Base-by-base conservation (phyloP, 1,284 basidiomycete species). In the Cutaneotrichosporon sp. region DNA sequence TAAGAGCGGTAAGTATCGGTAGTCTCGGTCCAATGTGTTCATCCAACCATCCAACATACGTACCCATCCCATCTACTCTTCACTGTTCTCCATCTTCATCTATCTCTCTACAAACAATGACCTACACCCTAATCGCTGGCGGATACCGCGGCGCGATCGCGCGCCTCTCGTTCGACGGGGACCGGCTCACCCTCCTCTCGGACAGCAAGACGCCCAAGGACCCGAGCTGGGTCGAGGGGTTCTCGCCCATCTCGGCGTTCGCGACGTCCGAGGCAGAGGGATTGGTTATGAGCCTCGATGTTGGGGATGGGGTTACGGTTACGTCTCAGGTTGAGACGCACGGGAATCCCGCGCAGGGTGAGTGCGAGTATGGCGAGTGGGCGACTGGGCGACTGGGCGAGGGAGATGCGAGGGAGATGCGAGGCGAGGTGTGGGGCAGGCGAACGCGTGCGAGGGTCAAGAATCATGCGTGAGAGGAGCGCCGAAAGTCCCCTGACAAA, bases 271-370 rank as follows among this genome's bases (percentile, higher is more conserved):
- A 79, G 69, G 65, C 67, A 16, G 76, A 76, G 31, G 68, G 72
- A 47, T 69, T 72, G 3, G 58, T 63, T 21, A 16, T 58, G 16
- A 73, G 71, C 4, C 55, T 74, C 32, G 71, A 71, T 40, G 58
- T 76, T 30, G 65, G 68, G 36, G 61, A 73, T 26, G 69, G 69
- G 22, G 67, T 75, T 10, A 65, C 70, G 57, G 68, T 78, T 14
- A 75, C 74, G 8, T 63, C 67, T 1, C 50, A 72, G 65, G 64
- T 66, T 30, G 66, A 69, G n/a, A 75, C 74, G 7, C 60, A 70
- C 22, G 77, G 74, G 10, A 70, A 56, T 30, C 71, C 76, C 9
- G 74, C 75, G 56, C 77, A 80, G 63, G 65, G 75, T 76, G 51
- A 62, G 75, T 70, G 10, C 26, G 31, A 57, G 57, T n/a, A 26